Conservation (phyloP, 805 yeast species). For the Pichia insulana region DNA sequence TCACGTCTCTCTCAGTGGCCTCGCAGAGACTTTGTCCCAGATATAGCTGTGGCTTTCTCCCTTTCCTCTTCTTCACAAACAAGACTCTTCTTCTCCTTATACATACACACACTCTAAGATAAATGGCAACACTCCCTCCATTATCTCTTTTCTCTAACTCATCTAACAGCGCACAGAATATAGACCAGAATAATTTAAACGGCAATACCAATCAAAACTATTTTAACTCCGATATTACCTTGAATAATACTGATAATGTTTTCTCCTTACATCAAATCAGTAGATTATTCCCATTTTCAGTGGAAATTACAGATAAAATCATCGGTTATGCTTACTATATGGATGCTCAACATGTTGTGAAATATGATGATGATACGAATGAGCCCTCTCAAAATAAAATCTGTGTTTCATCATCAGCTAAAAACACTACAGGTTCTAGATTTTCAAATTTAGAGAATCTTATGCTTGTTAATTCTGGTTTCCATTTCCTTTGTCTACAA, state of each 20-base stretch:
- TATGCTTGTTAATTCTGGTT: constrained; percentile 43
- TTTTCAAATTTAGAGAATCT: constrained; percentile 22
- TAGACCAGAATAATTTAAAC: background rate
- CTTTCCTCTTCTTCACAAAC: no score
- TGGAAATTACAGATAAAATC: constrained; percentile 27
- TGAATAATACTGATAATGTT: background rate
- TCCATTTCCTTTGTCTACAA: constrained; percentile 48
- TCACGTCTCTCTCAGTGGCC: no score
- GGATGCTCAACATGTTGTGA: constrained; percentile 15
- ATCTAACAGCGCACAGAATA: background rate
- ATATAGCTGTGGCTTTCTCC: no score
- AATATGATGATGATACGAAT: background rate
- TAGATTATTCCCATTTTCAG: constrained; percentile 22
- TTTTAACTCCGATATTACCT: background rate
- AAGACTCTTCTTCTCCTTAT: background rate
- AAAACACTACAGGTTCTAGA: constrained; percentile 21
- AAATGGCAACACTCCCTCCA: constrained; percentile 5
- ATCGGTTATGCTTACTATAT: constrained; percentile 24
- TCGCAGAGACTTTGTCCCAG: no score
- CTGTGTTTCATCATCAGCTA: constrained; percentile 7
- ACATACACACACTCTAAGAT: background rate
- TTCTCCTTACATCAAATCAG: background rate
- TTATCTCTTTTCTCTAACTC: background rate
- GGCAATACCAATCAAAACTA: background rate
- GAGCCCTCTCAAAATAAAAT: background rate